A percentile compares a stretch with the other conserved stretches of the same genome.
Conservation (phyloP, 164 flowering plant species). For the Tetrastigma voinierianum region DNA sequence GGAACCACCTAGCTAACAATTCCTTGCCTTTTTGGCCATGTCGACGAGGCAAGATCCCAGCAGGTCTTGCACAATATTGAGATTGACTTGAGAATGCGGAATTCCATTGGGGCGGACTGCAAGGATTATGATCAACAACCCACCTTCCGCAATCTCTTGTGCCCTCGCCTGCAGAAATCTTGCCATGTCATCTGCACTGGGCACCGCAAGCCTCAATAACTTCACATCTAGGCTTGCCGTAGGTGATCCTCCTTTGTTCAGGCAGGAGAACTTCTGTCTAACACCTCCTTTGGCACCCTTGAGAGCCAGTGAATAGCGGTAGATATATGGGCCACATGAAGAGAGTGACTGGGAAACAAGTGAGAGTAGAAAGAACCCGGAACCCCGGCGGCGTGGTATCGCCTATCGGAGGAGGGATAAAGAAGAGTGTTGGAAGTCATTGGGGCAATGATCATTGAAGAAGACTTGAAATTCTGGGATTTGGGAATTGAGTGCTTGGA, state of each 20-base stretch:
- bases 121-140: not conserved
- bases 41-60: slow-evolving; percentile 16
- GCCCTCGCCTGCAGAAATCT: slow-evolving; percentile 12
- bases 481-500: too few species aligned
- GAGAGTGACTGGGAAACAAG: slow-evolving; percentile 12
- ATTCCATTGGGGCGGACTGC: slow-evolving; percentile 13
- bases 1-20: not conserved
- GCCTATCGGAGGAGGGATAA: slow-evolving; percentile 7
- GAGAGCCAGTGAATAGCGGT: slow-evolving; percentile 23
- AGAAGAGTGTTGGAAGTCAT: slow-evolving; percentile 23
- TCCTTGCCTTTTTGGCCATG: slow-evolving; percentile 15
- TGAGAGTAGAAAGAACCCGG: slow-evolving; percentile 18
- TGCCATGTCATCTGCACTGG: slow-evolving; percentile 9
- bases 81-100: not conserved
- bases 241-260: slow-evolving; percentile 17
- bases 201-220: slow-evolving; percentile 8
- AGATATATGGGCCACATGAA: slow-evolving; percentile 12
- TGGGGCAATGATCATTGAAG: slow-evolving; percentile 16
- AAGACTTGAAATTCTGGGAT: slow-evolving; percentile 18
- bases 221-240: not conserved
- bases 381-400: slow-evolving; percentile 15
- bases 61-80: not conserved
- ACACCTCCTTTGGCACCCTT: slow-evolving; percentile 8
- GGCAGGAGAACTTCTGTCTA: slow-evolving; percentile 7
- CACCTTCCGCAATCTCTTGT: slow-evolving; percentile 17